Evolutionary conservation across 1,139 yeast species (phyloP).

Genomic region (Suhomyces yuchorum): DNA sequence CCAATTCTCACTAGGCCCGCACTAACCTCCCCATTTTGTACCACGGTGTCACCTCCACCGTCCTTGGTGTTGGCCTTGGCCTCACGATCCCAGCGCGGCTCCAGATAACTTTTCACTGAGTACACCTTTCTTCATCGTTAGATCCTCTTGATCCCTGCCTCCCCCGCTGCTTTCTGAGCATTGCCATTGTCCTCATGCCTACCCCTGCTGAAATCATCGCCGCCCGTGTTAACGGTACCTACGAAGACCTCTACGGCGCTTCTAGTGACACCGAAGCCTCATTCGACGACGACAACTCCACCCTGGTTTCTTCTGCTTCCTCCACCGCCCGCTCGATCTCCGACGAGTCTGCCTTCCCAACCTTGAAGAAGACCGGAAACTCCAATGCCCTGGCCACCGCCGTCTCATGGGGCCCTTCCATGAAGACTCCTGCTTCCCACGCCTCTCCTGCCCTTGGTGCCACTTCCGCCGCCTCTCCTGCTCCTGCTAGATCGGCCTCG

Average conservation of each 20-base stretch:
- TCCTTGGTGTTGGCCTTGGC: too few species aligned
- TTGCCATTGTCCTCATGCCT: constrained; percentile 37
- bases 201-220: constrained; percentile 65
- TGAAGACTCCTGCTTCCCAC: constrained; percentile 40
- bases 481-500: constrained; percentile 7
- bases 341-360: constrained; percentile 70
- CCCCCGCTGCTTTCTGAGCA: constrained; percentile 20
- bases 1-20: background rate
- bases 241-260: constrained; percentile 11
- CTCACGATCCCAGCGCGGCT: background rate
- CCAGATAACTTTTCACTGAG: constrained; percentile 1
- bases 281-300: constrained; percentile 17
- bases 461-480: background rate
- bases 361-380: constrained; percentile 38
- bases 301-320: constrained; percentile 23
- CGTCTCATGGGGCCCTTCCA: constrained; percentile 38
- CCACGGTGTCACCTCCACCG: background rate
- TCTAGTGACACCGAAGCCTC: constrained; percentile 10
- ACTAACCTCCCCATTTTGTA: background rate
- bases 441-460: constrained; percentile 24
- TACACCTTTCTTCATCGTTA: constrained; percentile 1
- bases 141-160: constrained; percentile 8
- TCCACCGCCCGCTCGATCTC: constrained; percentile 33
- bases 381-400: constrained; percentile 22
- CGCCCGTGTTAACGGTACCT: constrained; percentile 49